Base-by-base conservation (phyloP, 192 early-diverging fungal species). In the Coemansia sp. region DNA sequence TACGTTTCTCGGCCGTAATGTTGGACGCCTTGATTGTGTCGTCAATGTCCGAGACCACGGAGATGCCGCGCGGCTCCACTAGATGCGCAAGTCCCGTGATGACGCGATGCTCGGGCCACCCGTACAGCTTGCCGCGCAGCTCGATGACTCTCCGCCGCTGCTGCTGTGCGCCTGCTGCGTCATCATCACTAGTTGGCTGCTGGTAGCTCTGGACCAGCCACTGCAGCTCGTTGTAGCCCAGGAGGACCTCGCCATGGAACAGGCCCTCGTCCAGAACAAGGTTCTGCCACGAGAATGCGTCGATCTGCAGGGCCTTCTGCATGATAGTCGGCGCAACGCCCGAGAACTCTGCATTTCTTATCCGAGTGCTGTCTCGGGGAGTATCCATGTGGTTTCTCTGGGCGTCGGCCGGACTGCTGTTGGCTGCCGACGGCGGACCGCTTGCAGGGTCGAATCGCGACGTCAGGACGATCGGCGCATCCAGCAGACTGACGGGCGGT, bases 1-100 rank as follows among this genome's bases (percentile, higher is more conserved):
- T 84, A 41, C 83, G 77, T 29, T 86, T 83, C n/a, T 92, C 92
- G 17, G 73, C 72, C 10, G 84, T 66, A 30, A 96, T 84, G 23
- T 87, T 82, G 0, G 92, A 92, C 10, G 90, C 83, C 65, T 94
- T 94, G 71, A 96, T 96, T 9, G 94, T 96, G 70, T 96, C 94
- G 70, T 96, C 94, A 57, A 96, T 89, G 60, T 91, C 89, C 2
- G 89, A 91, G 30, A 95, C 89, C 11, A 95, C 68, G 0, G 91
- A 93, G 9, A 92, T 67, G 13, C 95, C 93, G 6, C 57, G 64
- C 1, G 84, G 85, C 17, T 87, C 84, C 6, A 80, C 72, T 40
- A 80, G 25, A 28, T 80, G 77, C 34, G 64, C 72, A 27, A 74
- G 56, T 2, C 71, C 77, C 36, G 42, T 31, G 52, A 67, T 50